Evolutionary conservation across 2,329 filamentous ascomycete species (phyloP), one percentile per base, ranked within the genome.

Genomic region (Apiospora sp.): DNA sequence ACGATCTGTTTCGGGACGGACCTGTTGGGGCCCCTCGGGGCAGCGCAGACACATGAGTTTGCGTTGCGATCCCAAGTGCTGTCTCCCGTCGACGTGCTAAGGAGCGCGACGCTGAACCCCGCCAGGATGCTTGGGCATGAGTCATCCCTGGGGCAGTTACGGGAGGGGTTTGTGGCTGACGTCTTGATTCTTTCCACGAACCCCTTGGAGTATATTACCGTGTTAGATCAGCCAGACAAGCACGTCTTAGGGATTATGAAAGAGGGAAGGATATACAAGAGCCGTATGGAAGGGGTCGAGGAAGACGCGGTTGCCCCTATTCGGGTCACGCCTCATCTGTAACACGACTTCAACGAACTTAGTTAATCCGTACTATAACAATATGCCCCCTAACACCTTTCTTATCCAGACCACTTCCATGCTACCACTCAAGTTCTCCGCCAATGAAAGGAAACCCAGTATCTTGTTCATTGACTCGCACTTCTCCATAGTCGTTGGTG

Each of bases 1-100:
- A 87, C 83, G 0, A 85, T 90, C 68, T 89, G 87, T 78, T 89
- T 84, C 74, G 87, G 88, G 0, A 86, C 86, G 0, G 88, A 90
- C 78, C 81, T 90, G 10, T 82, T 90, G 0, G 87, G 87, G 0
- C 86, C 86, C 0, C 76, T 89, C 73, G 82, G 83, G 10, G 76
- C 82, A 19, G 83, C 83, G n/a, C 87, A 90, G 78, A 85, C 82
- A 0, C 81, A 82, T 46, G 87, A 89, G 74, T 89, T 89, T 73
- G 76, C 78, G 0, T 72, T 89, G 19, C 81, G 87, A 13, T 80
- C 82, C 4, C 76, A 83, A 72, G 85, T 86, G 4, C 78, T 87
- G 51, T 80, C 80, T 6, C 73, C 83, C 2, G 67, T 84, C 34
- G 83, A 85, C 48, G 81, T 89, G n/a, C 76, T 90, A 72, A 83